Conservation (phyloP, 2,329 filamentous ascomycete species). For the Calonectria honghensis region DNA sequence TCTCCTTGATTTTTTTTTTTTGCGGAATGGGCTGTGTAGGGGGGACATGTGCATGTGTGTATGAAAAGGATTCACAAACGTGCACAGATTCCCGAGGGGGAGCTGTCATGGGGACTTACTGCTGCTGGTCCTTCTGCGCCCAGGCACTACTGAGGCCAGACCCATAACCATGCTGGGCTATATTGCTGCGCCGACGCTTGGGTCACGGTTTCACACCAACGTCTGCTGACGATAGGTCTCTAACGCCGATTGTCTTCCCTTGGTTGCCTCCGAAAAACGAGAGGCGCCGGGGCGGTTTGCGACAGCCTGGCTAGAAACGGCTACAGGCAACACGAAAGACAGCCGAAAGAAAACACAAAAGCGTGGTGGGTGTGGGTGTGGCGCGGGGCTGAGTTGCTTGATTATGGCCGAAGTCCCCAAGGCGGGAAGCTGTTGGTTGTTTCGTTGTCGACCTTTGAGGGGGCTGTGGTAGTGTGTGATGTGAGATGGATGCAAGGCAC, state of each 20-base stretch:
- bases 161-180: conserved; percentile 58
- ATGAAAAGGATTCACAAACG: neutral
- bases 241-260: conserved; percentile 2
- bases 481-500: conserved; percentile 11
- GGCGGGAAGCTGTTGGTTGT: conserved; percentile 15
- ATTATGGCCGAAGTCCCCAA: conserved; percentile 10
- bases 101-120: conserved; percentile 48
- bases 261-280: conserved; percentile 18
- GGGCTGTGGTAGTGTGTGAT: neutral
- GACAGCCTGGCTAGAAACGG: conserved; percentile 3
- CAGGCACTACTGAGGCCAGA: conserved; percentile 55
- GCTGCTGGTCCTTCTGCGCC: conserved; percentile 57
- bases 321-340: conserved; percentile 5
- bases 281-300: neutral
- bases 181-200: conserved; percentile 32
- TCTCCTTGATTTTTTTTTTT: neutral
- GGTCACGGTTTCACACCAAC: conserved; percentile 9
- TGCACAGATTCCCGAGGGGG: conserved; percentile 16
- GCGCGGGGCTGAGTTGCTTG: conserved; percentile 29
- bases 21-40: neutral
- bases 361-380: conserved; percentile 26
- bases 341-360: neutral
- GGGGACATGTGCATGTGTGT: conserved; percentile 13
- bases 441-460: conserved; percentile 24
- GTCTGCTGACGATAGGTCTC: conserved; percentile 25